These are phyloP conservation scores for Scedosporium minutisporum DNA, from an alignment of 2,329 filamentous ascomycete species.

Conservation along the genomic window DNA sequence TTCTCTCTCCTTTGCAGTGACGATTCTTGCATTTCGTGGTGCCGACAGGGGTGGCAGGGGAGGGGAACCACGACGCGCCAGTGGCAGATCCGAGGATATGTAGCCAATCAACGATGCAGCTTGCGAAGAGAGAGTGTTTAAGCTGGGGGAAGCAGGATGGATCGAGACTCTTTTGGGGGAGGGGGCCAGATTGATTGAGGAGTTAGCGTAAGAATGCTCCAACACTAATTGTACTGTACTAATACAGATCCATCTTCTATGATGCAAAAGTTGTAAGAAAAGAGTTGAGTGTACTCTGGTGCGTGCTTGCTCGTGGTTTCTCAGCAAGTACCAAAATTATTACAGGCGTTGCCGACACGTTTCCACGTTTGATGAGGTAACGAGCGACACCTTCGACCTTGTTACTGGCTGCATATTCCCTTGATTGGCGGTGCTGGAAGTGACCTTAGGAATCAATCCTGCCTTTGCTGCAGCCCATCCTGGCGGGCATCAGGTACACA, in stretches of 20 bases:
- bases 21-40: background rate
- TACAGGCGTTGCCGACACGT: too few species aligned
- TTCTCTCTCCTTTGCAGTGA: background rate
- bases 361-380: too few species aligned
- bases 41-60: background rate
- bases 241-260: background rate
- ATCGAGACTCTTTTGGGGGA: background rate
- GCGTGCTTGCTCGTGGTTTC: too few species aligned
- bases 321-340: too few species aligned
- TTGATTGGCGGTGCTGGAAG: background rate
- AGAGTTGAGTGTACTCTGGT: too few species aligned
- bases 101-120: background rate
- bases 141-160: background rate
- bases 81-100: conserved; percentile 3
- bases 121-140: background rate
- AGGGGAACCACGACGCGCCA: conserved; percentile 1
- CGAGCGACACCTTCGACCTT: too few species aligned
- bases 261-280: background rate
- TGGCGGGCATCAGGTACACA: background rate
- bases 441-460: background rate
- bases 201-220: background rate
- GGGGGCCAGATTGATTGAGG: background rate
- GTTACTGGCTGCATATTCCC: too few species aligned
- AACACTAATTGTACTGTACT: background rate
- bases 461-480: background rate